A percentile compares a stretch with the other conserved stretches of the same genome.
phyloP scores from a whole-genome alignment of 2,329 filamentous ascomycete genomes.

The Dactylellina drechsleri region DNA sequence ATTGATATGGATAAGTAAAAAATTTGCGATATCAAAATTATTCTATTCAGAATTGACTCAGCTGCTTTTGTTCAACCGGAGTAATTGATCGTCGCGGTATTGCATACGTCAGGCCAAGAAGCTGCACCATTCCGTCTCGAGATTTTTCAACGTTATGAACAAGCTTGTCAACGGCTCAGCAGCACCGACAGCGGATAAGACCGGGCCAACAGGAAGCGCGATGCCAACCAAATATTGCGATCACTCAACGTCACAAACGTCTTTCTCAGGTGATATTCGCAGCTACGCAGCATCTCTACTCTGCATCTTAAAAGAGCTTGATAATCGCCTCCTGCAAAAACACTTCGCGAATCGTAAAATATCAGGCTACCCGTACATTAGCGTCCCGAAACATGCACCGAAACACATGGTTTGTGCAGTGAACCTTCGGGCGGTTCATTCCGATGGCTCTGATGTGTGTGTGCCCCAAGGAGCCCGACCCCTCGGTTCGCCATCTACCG shows the following conservation, averaged over 20 bases:
- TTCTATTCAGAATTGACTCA: too few relatives aligned
- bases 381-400: constrained; percentile 36
- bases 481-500: constrained; percentile 8
- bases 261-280: constrained; percentile 49
- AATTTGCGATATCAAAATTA: constrained; percentile 3
- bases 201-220: constrained; percentile 26
- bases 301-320: constrained; percentile 38
- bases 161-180: constrained; percentile 8
- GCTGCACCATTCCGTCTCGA: constrained; percentile 12
- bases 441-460: constrained; percentile 18
- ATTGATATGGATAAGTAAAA: not conserved
- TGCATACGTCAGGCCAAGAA: constrained; percentile 6
- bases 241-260: constrained; percentile 18
- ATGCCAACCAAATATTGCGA: constrained; percentile 13
- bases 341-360: constrained; percentile 50
- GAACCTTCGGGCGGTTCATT: constrained; percentile 50
- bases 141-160: constrained; percentile 3
- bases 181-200: constrained; percentile 23
- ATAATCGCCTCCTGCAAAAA: constrained; percentile 34
- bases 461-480: constrained; percentile 14
- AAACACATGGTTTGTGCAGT: constrained; percentile 15
- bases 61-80: not conserved
- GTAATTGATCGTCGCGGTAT: not conserved
- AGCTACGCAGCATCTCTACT: constrained; percentile 5
- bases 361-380: constrained; percentile 55